Base-by-base conservation (phyloP, 441 rosid genomes). In the Geranium incanum region DNA sequence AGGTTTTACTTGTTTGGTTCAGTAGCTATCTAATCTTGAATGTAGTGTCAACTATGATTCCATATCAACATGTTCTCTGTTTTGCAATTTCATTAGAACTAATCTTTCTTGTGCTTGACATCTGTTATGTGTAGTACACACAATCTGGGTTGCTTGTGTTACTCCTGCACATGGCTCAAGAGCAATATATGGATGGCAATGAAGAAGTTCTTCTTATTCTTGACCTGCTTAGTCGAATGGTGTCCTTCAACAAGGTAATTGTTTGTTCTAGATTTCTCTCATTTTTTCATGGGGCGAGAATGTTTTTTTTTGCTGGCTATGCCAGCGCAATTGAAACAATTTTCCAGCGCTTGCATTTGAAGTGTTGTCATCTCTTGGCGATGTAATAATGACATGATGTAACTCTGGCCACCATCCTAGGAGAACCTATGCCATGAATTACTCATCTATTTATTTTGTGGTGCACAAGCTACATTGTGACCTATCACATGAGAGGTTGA, bases 131-230 rank as follows among this genome's bases (percentile, higher is more conserved):
- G 82, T 79, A 95, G 99, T 84, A 86, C 78, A 69, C 84, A 57
- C 84, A 86, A 80, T 91, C 97, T 36, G 98, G 93, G 16, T 65
- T 88, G 76, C 77, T 84, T 21, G 85, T 95, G 72, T 80, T 95
- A 83, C 90, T 95, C 71, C 79, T 92, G 77, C 96, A 82, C 73
- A 78, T 95, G 86, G 93, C 95, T 67, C 91, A 88, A 71, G 86
- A 76, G 80, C 81, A 76, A 60, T 83, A 84, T 70, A 71, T 73
- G 64, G 96, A 87, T 78, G 80, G 81, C 74, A 88, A 80, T 39
- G 77, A 80, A 71, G 96, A 91, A 81, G 82, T 82, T 68, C 69
- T 80, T 84, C 84, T 70, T 78, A 84, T 73, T 77, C 89, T 95
- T 50, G 96, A 91, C 77, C 87, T 95, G 68, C 85, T 95, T 69